Percentiles rank a stretch among this genome's conserved stretches.
Evolutionary conservation across 495 filamentous ascomycete genomes (phyloP).

Genomic region (Annulohypoxylon moriforme): DNA sequence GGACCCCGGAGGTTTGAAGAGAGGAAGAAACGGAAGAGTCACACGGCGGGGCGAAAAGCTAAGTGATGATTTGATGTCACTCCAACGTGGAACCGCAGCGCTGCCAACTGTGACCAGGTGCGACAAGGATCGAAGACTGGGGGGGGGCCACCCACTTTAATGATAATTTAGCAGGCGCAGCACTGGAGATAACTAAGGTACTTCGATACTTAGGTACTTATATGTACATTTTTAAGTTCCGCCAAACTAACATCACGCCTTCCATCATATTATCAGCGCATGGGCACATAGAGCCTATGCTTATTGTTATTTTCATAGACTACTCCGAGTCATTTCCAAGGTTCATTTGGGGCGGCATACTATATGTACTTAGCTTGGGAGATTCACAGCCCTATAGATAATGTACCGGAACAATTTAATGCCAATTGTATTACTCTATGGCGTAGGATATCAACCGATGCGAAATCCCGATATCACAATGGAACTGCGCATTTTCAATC

Average conservation of each 20-base stretch:
- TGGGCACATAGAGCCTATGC: no score
- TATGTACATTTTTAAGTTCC: background rate
- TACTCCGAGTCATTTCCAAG: no score
- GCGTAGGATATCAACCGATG: background rate
- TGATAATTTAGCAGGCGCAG: no score
- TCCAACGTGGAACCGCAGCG: background rate
- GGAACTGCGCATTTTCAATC: background rate
- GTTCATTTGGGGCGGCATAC: no score
- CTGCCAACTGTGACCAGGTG: background rate
- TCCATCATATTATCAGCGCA: no score
- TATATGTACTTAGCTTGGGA: no score
- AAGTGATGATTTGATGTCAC: constrained; percentile 36
- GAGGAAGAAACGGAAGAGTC: constrained; percentile 33
- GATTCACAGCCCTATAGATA: no score
- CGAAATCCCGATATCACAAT: no score
- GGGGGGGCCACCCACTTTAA: background rate
- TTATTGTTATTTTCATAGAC: no score
- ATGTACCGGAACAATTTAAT: background rate
- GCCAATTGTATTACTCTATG: background rate
- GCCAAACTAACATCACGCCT: background rate
- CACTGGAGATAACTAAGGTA: no score
- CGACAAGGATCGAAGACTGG: background rate
- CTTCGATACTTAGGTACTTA: background rate
- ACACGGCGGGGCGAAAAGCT: constrained; percentile 44
- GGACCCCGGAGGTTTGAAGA: constrained; percentile 38